Base-by-base conservation (phyloP, 2,329 filamentous ascomycete species). In the Verticillium albo-atrum region DNA sequence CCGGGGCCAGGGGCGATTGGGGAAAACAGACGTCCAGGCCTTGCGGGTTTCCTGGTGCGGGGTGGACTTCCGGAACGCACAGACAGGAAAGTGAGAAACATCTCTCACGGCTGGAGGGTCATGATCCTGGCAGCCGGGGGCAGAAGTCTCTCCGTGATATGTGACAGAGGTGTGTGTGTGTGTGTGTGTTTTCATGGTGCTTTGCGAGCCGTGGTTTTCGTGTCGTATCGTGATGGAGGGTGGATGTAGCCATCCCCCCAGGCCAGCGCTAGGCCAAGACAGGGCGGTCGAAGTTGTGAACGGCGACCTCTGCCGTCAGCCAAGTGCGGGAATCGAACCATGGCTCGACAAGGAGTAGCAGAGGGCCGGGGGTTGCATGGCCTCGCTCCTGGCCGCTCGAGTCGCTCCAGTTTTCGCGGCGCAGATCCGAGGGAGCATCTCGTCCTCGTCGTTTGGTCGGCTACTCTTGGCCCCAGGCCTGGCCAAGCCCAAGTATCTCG, bases 401-500 rank as follows among this genome's bases (percentile, higher is more conserved):
- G 42, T n/a, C n/a, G 42, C 42, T 47, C 20, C 20, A 23, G 42
- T 47, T 25, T 47, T 12, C 20, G 20, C 42, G 25, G 42, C 42
- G 20, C 14, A 28, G 54, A 56, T 56, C 54, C 54, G 54, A 56
- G 42, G 42, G 42, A 47, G n/a, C 23, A 56, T 47, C 54, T n/a
- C 5, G 28, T 54, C 52, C 28, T 15, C 27, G 3, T n/a, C 20
- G n/a, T 23, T 47, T 47, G n/a, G 7, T n/a, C 42, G n/a, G 10
- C 15, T 17, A 17, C 6, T n/a, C 42, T 47, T 47, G 42, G 42
- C 51, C 25, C 30, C 34, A 34, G 51, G 25, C 34, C 23, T 53
- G 30, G 58, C 50, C 57, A 47, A 64, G 64, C 60, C n/a, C 61
- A 47, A 7, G 20, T 23, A 10, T n/a, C 42, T 47, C 20, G 20